phyloP scores from a whole-genome alignment of 73 alveolate genomes.

The Tetrahymena thermophila region DNA sequence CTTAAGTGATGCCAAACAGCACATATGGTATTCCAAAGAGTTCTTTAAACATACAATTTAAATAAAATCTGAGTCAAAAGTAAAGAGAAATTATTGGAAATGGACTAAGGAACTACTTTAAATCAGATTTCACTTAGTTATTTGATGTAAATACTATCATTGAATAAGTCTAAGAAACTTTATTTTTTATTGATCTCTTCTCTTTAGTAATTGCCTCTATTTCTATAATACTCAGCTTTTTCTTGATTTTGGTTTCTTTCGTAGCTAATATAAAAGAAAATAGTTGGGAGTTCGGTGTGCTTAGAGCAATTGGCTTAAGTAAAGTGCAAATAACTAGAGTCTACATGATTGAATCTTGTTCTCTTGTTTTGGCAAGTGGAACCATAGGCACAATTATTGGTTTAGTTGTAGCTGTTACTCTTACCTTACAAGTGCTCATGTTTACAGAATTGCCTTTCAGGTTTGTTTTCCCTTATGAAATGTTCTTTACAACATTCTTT shows the following conservation, averaged over 20 bases:
- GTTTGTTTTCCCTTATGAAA: constrained; percentile 78
- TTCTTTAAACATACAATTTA: constrained; percentile 39
- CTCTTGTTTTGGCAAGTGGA: constrained; percentile 76
- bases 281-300: constrained; percentile 91
- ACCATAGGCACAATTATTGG: constrained; percentile 87
- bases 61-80: background rate
- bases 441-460: constrained; percentile 89
- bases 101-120: constrained; percentile 71
- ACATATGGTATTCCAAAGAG: constrained; percentile 54
- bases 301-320: constrained; percentile 89
- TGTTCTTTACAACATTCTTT: constrained; percentile 60
- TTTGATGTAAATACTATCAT: constrained; percentile 57
- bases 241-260: constrained; percentile 82
- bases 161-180: constrained; percentile 59
- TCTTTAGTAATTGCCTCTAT: constrained; percentile 77
- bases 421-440: constrained; percentile 81
- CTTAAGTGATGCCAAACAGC: background rate
- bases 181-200: constrained; percentile 61
- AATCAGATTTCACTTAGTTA: constrained; percentile 56
- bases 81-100: constrained; percentile 63
- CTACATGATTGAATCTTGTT: constrained; percentile 85
- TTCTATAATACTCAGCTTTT: constrained; percentile 83
- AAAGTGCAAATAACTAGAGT: constrained; percentile 73
- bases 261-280: constrained; percentile 89
- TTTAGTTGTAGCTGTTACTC: constrained; percentile 72